phyloP scores from a whole-genome alignment of 2,329 filamentous ascomycete species.

The Diaporthe citri region DNA sequence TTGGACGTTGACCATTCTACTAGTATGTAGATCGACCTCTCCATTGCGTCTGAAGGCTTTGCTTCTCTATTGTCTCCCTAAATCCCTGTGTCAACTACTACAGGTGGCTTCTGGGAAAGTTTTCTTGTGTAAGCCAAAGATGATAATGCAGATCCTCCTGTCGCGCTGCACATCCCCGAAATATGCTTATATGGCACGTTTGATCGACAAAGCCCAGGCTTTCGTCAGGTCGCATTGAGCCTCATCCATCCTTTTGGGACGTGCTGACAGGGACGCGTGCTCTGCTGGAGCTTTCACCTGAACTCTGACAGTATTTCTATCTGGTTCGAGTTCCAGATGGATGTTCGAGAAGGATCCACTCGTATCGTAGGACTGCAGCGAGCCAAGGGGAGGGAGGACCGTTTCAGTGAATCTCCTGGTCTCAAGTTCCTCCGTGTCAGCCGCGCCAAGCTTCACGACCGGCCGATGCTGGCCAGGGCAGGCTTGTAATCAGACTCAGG shows the following conservation, averaged over 20 bases:
- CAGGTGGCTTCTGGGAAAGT: not conserved
- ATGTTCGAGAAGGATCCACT: not conserved
- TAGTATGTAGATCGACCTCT: not conserved
- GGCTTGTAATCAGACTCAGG: not conserved
- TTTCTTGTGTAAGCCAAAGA: not conserved
- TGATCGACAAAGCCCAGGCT: not conserved
- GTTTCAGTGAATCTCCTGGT: conserved; percentile 3
- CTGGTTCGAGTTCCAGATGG: not conserved
- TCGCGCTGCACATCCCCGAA: not conserved
- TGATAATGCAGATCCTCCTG: not conserved
- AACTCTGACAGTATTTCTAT: not conserved
- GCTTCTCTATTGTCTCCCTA: not conserved
- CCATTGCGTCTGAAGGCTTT: not conserved
- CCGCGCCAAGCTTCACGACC: not conserved
- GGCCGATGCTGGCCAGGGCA: not conserved
- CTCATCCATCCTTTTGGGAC: not conserved
- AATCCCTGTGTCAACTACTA: not conserved
- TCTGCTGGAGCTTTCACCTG: not conserved
- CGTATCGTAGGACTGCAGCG: not conserved
- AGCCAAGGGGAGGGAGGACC: not conserved
- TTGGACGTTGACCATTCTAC: not conserved
- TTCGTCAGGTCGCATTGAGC: not conserved
- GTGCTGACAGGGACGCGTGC: not conserved
- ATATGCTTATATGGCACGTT: not conserved
- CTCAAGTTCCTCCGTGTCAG: not conserved